Base-by-base conservation (phyloP, 257 asterid genomes). In the Solanum sitiens region DNA sequence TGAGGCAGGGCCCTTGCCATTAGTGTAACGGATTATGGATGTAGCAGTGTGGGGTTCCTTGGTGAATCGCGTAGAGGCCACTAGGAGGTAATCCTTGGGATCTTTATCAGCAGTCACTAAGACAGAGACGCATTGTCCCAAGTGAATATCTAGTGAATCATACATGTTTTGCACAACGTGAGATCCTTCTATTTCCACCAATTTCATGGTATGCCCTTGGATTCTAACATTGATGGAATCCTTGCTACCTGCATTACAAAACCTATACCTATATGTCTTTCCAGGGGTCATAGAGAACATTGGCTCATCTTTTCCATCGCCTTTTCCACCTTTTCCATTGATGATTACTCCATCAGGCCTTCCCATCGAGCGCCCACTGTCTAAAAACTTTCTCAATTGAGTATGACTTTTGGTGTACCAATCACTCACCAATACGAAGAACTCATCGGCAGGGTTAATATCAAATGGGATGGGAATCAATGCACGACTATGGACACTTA, bases 111-210 rank as follows among this genome's bases (percentile, higher is more conserved):
- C 96, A 0, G 90, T 91, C 25, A 93, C 92, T 76, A 93, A 65
- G 8, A 93, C 94, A 2, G 98, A 94, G 53, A 83, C 35, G 74
- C 98, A 94, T 61, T 93, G 96, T 4, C 98, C 96, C 65, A 94
- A 71, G 47, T 94, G 96, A 9, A 92, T 83, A 71, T 94, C 98
- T 21, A 94, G 87, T 2, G 98, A 92, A 14, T 91, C 93, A 10
- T 93, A 94, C 35, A 83, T 35, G 23, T 92, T 93, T 27, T 94
- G 98, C 50, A 93, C 90, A 0, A 93, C 89, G 89, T 94, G 67
- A 59, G 67, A 59, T 59, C 67, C 67, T 59, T 59, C 67, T n/a
- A 59, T 59, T 59, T 59, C 67, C 12, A 93, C 96, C 11, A 94
- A 45, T 90, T 88, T 91, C 95, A 94, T 92, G 3, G 67, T 68